A percentile compares a stretch with the other conserved stretches of the same genome.
Conservation (phyloP, 306 rosid species). For the cucumber (Cucumis sativus) region DNA sequence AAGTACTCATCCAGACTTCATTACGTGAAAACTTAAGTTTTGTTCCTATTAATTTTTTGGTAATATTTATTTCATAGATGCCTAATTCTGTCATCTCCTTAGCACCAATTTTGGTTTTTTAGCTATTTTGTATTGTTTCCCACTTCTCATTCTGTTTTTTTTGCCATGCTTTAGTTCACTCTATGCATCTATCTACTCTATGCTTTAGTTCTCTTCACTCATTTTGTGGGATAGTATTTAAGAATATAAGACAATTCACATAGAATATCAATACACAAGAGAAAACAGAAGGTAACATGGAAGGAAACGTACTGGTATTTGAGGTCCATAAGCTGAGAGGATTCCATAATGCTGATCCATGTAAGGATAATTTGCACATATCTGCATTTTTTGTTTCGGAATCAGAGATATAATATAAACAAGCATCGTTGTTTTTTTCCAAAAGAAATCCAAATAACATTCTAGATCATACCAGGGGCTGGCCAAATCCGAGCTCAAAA, state of each 20-base stretch:
- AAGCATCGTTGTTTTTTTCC: background rate
- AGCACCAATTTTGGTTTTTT: background rate
- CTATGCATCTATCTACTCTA: background rate
- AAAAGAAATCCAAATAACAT: background rate
- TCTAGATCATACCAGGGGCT: conserved; percentile 45
- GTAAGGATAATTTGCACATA: conserved; percentile 60
- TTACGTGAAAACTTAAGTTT: background rate
- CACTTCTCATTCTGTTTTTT: background rate
- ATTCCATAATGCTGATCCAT: conserved; percentile 70
- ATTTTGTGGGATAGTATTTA: background rate
- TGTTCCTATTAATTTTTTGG: background rate
- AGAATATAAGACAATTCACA: background rate
- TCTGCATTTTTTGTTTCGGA: conserved; percentile 26
- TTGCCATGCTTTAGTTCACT: background rate
- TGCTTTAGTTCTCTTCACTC: background rate
- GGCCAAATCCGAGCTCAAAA: conserved; percentile 74
- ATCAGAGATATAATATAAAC: background rate
- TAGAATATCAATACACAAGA: background rate
- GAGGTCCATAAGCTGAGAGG: conserved; percentile 69
- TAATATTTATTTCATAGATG: background rate
- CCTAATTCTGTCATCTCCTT: background rate
- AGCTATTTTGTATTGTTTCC: background rate
- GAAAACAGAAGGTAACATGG: background rate
- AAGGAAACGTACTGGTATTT: conserved; percentile 45
- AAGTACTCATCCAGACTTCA: background rate